Evolutionary conservation across 306 rosid genomes (phyloP), one percentile per base, ranked within the genome.

Genomic region (Oxytropis ochrocephala): DNA sequence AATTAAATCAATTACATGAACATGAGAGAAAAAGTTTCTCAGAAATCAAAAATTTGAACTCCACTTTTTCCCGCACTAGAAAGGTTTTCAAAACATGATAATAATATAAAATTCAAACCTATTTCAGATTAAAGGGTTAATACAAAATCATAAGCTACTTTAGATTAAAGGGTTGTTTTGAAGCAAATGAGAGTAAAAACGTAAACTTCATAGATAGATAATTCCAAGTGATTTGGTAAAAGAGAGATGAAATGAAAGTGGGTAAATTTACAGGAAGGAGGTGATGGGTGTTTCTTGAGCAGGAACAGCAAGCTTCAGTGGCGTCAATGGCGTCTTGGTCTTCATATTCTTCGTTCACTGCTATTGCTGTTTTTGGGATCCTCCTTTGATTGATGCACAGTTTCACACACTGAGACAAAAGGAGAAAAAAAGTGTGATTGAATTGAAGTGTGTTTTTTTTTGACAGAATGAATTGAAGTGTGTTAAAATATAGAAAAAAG

Each of bases 271-370:
- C 99, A 95, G 59, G 82, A 95, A 95, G 11, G 95, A 89, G 19
- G 85, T 66, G 72, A 91, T 94, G 27, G 88, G 74, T 56, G 88
- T 78, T 87, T 91, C 84, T 78, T 94, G 97, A 80, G 80, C 89
- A 10, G 97, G 97, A 80, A 87, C 97, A 1, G 89, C 80, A 49
- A 94, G 97, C 83, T 89, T 89, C 63, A 95, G 96, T 56, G 81
- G 97, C 88, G 77, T 94, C 84, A 85, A 78, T 59, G 98, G 98
- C 66, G 87, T 79, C 85, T 84, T 95, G 43, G 89, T 83, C 88
- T 89, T 91, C 99, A 91, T 92, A 56, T 63, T 72, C 1, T 29
- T 61, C 19, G 32, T 21, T 33, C 33, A 51, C 14, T 46, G 60
- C 21, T 46, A 38, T 62, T 48, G 43, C 17, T 11, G 35, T 35